Evolutionary conservation across 108 stramenopile species (phyloP).

Genomic region (Nitzschia inconspicua): DNA sequence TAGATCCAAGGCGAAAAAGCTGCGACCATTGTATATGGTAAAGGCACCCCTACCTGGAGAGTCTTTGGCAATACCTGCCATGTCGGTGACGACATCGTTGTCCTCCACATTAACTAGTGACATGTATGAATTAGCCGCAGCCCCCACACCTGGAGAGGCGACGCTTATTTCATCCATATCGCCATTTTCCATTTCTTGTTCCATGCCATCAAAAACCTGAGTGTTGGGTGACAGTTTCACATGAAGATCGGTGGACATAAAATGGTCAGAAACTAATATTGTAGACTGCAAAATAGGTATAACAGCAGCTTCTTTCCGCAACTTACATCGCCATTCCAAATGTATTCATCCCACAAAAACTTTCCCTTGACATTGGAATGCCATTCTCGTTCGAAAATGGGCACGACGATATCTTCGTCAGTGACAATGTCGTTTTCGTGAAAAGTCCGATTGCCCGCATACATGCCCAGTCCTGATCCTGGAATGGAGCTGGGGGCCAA

Average conservation of each 20-base stretch:
- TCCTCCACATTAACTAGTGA: conserved; percentile 43
- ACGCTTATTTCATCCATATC: background rate
- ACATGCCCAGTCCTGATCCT: conserved; percentile 39
- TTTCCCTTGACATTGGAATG: background rate
- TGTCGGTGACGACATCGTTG: conserved; percentile 11
- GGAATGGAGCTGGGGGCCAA: conserved; percentile 45
- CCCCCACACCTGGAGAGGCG: conserved; percentile 44
- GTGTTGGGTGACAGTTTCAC: conserved; percentile 10
- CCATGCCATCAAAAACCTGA: conserved; percentile 19
- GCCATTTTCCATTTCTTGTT: conserved; percentile 22
- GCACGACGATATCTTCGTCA: conserved; percentile 26
- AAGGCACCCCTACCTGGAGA: conserved; percentile 54
- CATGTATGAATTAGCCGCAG: conserved; percentile 52
- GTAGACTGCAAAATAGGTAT: background rate
- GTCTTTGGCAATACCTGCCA: conserved; percentile 24
- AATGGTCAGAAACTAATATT: background rate
- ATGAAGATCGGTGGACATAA: background rate
- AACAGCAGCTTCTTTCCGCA: background rate
- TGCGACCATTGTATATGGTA: conserved; percentile 39
- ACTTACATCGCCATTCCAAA: background rate
- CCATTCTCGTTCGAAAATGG: conserved; percentile 30
- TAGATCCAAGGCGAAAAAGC: conserved; percentile 12
- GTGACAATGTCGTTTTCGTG: conserved; percentile 15
- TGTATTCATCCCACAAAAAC: conserved; percentile 37
- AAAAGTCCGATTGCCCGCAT: conserved; percentile 14